These are phyloP conservation scores for Stenocarpella maydis DNA, from an alignment of 2,329 filamentous ascomycete genomes.

Conservation along the genomic window DNA sequence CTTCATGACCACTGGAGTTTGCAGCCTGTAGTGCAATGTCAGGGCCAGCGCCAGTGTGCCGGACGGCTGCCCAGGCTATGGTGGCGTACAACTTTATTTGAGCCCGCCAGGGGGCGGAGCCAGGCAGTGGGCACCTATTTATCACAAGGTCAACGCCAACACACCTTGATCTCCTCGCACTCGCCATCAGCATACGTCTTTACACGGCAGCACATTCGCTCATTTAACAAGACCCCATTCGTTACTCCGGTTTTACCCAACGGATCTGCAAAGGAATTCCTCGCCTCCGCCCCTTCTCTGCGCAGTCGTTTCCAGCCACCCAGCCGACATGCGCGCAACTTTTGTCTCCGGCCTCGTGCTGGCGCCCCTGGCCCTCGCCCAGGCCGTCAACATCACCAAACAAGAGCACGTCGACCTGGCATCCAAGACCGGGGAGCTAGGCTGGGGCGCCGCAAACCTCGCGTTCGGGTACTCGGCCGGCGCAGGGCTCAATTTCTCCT, in stretches of 20 bases:
- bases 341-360: conserved; percentile 3
- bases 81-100: conserved; percentile 1
- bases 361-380: not conserved
- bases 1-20: not conserved
- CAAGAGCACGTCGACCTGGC: conserved; percentile 6
- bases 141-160: not conserved
- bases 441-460: conserved; percentile 18
- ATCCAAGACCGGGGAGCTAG: not conserved
- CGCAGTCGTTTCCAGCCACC: not conserved
- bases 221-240: not conserved
- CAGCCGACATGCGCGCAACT: not conserved
- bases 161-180: not conserved
- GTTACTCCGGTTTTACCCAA: not conserved
- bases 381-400: conserved; percentile 20
- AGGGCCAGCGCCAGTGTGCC: not conserved
- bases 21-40: not conserved
- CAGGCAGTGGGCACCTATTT: conserved; percentile 11
- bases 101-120: conserved; percentile 8
- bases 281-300: not conserved
- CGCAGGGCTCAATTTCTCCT: conserved; percentile 14
- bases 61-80: no score
- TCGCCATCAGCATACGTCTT: not conserved
- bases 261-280: no score
- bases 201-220: not conserved
- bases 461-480: conserved; percentile 22